phyloP scores from a whole-genome alignment of 768 basidiomycete genomes.

The Lanmaoa pseudosensibilis region DNA sequence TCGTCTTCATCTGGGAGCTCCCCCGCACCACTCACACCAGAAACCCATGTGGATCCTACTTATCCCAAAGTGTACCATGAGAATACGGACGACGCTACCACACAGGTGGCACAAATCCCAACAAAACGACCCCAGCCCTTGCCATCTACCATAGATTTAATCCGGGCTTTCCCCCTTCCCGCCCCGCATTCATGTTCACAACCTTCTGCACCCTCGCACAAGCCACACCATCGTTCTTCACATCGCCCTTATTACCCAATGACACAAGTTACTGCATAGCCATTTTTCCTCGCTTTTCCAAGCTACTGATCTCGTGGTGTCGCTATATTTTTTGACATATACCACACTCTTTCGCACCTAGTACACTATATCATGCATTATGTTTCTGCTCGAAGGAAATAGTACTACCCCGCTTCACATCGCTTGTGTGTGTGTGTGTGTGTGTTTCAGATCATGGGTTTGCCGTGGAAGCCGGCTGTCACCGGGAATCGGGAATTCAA shows the following conservation, averaged over 20 bases:
- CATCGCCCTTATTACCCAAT: slow-evolving; percentile 23
- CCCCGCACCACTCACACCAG: slow-evolving; percentile 34
- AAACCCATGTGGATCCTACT: slow-evolving; percentile 22
- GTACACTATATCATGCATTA: slow-evolving; percentile 2
- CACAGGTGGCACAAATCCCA: slow-evolving; percentile 25
- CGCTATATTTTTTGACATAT: slow-evolving; percentile 36
- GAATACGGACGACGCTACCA: slow-evolving; percentile 26
- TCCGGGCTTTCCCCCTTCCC: slow-evolving; percentile 51
- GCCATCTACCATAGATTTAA: slow-evolving; percentile 42
- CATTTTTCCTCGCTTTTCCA: not conserved
- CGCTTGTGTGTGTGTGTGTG: not conserved
- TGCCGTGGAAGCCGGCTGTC: not conserved
- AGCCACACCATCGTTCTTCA: slow-evolving; percentile 28
- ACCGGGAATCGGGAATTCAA: slow-evolving; percentile 7
- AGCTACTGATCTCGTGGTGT: slow-evolving; percentile 27
- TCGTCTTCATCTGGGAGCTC: slow-evolving; percentile 38
- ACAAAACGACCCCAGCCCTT: slow-evolving; percentile 26
- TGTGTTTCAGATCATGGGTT: not conserved
- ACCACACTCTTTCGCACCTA: slow-evolving; percentile 23
- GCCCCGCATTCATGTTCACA: slow-evolving; percentile 28
- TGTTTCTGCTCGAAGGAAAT: slow-evolving; percentile 3
- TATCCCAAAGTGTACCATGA: slow-evolving; percentile 30
- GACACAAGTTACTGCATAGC: slow-evolving; percentile 27
- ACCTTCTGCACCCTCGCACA: slow-evolving; percentile 21
- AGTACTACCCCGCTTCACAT: not conserved